Percentiles rank a stretch among this genome's conserved stretches.
Evolutionary conservation across 164 flowering plant genomes (phyloP).

Genomic region (Umbilicus rupestris): DNA sequence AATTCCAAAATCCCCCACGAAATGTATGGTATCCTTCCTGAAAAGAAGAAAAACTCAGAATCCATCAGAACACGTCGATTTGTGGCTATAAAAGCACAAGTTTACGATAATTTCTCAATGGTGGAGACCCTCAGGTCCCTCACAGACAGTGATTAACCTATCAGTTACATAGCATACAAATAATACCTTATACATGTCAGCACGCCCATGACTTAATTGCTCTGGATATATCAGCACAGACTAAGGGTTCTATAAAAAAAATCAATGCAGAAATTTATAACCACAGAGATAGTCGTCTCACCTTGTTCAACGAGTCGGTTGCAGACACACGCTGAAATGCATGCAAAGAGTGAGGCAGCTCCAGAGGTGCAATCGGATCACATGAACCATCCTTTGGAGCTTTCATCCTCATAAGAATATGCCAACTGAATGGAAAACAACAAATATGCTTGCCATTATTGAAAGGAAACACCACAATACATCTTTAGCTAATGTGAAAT

Average conservation of each 20-base stretch:
- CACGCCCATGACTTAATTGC: background rate
- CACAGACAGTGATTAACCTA: background rate
- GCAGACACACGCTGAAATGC: constrained; percentile 70
- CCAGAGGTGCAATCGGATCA: constrained; percentile 83
- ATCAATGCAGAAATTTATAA: background rate
- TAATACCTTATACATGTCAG: background rate
- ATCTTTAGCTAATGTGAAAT: background rate
- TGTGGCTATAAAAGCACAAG: background rate
- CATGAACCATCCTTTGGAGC: constrained; percentile 54
- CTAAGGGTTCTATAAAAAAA: background rate
- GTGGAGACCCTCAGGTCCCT: background rate
- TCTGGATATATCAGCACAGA: background rate
- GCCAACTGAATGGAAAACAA: constrained; percentile 51
- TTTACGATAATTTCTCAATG: background rate
- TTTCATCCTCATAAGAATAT: constrained; percentile 76
- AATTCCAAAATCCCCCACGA: constrained; percentile 98
- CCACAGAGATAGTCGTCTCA: constrained; percentile 14
- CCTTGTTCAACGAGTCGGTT: constrained; percentile 53
- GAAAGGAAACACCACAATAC: background rate
- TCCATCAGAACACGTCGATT: background rate
- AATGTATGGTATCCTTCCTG: constrained; percentile 81
- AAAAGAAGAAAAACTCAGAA: background rate
- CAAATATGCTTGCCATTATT: background rate
- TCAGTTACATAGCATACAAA: background rate
- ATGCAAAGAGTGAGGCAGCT: constrained; percentile 87